phyloP scores from a whole-genome alignment of 2,329 filamentous ascomycete genomes.

The Raffaelea arxii region DNA sequence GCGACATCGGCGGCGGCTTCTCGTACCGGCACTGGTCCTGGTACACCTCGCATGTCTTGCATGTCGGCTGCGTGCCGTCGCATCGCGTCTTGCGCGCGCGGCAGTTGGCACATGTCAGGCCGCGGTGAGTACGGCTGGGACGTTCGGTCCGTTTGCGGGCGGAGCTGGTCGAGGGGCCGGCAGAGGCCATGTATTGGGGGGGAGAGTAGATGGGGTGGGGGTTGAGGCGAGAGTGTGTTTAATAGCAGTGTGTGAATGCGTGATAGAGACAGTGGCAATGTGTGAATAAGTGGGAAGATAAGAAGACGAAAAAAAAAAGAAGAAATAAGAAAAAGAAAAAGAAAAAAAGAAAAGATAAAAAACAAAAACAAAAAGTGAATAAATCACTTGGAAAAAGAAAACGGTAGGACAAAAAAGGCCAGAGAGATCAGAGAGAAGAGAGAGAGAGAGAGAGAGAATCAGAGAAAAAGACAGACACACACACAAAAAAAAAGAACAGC shows the following conservation, averaged over 20 bases:
- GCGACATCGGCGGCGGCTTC: conserved; percentile 21
- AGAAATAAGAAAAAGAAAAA: neutral
- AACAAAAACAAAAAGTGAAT: neutral
- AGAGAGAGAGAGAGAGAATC: too few relatives aligned
- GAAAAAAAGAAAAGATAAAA: neutral
- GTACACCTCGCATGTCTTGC: conserved; percentile 22
- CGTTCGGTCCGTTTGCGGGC: neutral
- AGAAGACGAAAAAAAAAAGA: neutral
- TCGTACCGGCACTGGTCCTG: conserved; percentile 21
- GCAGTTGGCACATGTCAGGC: conserved; percentile 17
- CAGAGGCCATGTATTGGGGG: too few relatives aligned
- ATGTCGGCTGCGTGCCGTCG: conserved; percentile 19
- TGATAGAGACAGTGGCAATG: too few relatives aligned
- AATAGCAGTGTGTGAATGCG: too few relatives aligned
- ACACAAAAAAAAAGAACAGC: too few relatives aligned
- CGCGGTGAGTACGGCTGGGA: conserved; percentile 9
- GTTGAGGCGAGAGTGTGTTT: too few relatives aligned
- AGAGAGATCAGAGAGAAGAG: neutral
- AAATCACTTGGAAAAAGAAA: neutral
- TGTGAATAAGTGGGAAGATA: neutral
- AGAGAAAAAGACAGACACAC: too few relatives aligned
- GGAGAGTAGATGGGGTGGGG: too few relatives aligned
- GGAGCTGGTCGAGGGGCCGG: neutral
- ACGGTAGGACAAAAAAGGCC: neutral
- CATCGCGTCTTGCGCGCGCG: conserved; percentile 15